These are phyloP conservation scores for Penicillium cataractarum DNA, from an alignment of 495 filamentous ascomycete species.

Conservation along the genomic window DNA sequence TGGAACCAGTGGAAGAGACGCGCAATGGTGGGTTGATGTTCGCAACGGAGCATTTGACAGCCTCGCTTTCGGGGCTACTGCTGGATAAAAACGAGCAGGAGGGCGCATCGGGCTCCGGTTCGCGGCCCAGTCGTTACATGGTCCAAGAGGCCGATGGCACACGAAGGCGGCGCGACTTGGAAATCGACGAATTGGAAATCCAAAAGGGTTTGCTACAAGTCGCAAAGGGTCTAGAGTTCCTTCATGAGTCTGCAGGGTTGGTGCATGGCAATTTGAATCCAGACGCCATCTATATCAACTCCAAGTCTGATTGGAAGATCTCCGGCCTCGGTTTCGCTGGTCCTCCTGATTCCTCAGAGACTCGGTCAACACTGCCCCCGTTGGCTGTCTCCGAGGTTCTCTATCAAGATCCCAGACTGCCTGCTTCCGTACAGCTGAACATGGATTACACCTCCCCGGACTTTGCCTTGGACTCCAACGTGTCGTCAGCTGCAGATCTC, in stretches of 20 bases:
- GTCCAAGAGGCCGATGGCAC: conserved; percentile 77
- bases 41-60: conserved; percentile 86
- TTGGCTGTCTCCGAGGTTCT: conserved; percentile 83
- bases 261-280: conserved; percentile 95
- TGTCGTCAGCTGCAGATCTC: conserved; percentile 80
- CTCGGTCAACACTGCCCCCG: conserved; percentile 68
- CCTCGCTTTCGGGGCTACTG: conserved; percentile 80
- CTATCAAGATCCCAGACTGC: conserved; percentile 82
- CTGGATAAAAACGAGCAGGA: conserved; percentile 93
- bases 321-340: conserved; percentile 89
- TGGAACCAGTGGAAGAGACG: conserved; percentile 94
- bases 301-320: conserved; percentile 99
- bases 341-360: conserved; percentile 68
- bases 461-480: conserved; percentile 84
- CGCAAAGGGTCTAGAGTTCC: conserved; percentile 91
- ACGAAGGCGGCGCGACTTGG: conserved; percentile 76
- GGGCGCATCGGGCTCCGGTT: conserved; percentile 55
- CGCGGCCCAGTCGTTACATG: conserved; percentile 77
- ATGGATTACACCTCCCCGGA: conserved; percentile 94
- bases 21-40: conserved; percentile 91
- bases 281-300: conserved; percentile 92
- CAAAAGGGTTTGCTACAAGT: conserved; percentile 94
- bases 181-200: conserved; percentile 97
- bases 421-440: conserved; percentile 80
- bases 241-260: conserved; percentile 93